Evolutionary conservation across 495 filamentous ascomycete species (phyloP).

Genomic region (Lindgomyces ingoldianus): DNA sequence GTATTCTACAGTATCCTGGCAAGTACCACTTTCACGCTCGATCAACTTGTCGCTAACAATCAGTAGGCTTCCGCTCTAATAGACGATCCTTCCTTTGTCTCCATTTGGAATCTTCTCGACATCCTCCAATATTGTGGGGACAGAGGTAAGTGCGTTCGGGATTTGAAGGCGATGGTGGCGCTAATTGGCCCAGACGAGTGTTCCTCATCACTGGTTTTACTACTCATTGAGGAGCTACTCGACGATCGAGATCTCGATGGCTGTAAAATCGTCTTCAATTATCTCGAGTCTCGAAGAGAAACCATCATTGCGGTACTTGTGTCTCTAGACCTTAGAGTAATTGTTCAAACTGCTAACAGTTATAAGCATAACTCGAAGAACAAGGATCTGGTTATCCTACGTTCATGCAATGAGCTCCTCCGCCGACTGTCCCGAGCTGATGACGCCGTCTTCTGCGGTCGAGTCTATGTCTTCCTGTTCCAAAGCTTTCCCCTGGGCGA

Average conservation of each 20-base stretch:
- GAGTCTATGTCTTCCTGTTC: slow-evolving; percentile 96
- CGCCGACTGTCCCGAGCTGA: slow-evolving; percentile 88
- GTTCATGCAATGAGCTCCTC: slow-evolving; percentile 92
- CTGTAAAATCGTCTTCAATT: slow-evolving; percentile 88
- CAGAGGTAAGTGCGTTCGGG: slow-evolving; percentile 51
- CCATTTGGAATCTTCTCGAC: slow-evolving; percentile 92
- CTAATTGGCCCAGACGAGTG: slow-evolving; percentile 63
- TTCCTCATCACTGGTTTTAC: slow-evolving; percentile 79
- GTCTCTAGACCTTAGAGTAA: too few relatives aligned
- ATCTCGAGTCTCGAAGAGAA: slow-evolving; percentile 87
- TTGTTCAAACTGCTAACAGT: slow-evolving; percentile 11
- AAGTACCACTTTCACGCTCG: slow-evolving; percentile 39
- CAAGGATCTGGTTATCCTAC: slow-evolving; percentile 82
- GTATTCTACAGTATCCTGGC: slow-evolving; percentile 76
- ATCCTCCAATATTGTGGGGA: slow-evolving; percentile 85
- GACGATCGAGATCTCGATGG: slow-evolving; percentile 93
- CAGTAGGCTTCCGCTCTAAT: slow-evolving; percentile 50
- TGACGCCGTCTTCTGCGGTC: slow-evolving; percentile 94
- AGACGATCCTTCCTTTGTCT: slow-evolving; percentile 69
- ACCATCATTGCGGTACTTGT: slow-evolving; percentile 66
- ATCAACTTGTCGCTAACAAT: neutral
- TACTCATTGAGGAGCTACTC: slow-evolving; percentile 90
- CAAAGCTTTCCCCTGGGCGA: slow-evolving; percentile 95
- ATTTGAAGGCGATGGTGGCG: neutral
- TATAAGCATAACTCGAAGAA: slow-evolving; percentile 72